Percentiles rank a stretch among this genome's conserved stretches.
Conservation (phyloP, 345 rosid species). For the Melaleuca alternifolia region DNA sequence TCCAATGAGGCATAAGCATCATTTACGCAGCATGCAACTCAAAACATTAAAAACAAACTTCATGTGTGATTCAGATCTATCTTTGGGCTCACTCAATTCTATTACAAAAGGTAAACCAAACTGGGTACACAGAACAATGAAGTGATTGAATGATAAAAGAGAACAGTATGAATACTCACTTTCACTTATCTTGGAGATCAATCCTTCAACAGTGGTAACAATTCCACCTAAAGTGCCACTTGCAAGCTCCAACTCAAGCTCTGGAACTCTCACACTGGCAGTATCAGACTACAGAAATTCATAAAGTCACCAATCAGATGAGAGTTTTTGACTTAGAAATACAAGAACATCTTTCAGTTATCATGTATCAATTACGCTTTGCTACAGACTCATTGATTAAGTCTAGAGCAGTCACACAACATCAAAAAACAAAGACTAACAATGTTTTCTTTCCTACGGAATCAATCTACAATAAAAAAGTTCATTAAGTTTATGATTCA, state of each 20-base stretch:
- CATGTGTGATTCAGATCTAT: background rate
- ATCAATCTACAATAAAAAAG: background rate
- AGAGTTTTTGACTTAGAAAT: background rate
- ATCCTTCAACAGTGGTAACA: slow-evolving; percentile 91
- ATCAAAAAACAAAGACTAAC: background rate
- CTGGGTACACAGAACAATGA: background rate
- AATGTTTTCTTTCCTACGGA: background rate
- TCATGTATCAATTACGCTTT: background rate
- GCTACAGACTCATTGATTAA: background rate
- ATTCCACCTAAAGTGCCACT: slow-evolving; percentile 91
- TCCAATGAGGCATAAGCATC: background rate
- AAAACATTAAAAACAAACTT: background rate
- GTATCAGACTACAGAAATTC: slow-evolving; percentile 64
- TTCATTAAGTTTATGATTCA: too few species aligned
- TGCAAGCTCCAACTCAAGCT: slow-evolving; percentile 78
- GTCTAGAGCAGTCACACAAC: background rate
- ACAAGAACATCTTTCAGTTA: background rate
- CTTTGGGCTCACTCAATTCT: background rate
- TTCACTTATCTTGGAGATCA: slow-evolving; percentile 82
- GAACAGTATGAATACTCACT: slow-evolving; percentile 38
- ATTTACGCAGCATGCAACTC: background rate
- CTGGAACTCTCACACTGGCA: slow-evolving; percentile 68
- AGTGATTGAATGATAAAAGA: background rate
- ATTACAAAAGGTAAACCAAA: background rate
- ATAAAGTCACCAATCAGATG: background rate